Conservation (phyloP, 495 filamentous ascomycete species). For the Glarea lozoyensis region DNA sequence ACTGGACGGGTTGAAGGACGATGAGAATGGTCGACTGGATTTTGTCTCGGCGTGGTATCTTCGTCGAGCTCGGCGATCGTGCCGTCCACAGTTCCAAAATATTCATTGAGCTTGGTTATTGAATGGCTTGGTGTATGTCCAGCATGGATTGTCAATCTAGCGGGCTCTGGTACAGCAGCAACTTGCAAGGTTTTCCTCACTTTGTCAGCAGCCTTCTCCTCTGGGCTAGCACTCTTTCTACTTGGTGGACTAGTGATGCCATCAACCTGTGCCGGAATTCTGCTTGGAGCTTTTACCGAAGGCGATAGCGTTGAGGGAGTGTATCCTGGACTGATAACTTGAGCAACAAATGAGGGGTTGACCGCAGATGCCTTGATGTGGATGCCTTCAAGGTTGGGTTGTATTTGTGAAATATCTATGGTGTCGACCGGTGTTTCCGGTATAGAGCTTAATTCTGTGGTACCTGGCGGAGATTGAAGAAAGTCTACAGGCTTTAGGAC, state of each 20-base stretch:
- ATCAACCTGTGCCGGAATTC: too few relatives aligned
- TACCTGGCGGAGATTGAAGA: slow-evolving; percentile 6
- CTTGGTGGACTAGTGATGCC: neutral
- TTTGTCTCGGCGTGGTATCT: slow-evolving; percentile 20
- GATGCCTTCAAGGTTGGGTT: slow-evolving; percentile 21
- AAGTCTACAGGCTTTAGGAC: slow-evolving; percentile 20
- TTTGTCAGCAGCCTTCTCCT: neutral
- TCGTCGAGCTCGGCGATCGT: slow-evolving; percentile 8
- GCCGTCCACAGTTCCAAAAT: neutral
- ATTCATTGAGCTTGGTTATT: slow-evolving; percentile 10
- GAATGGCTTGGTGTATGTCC: slow-evolving; percentile 24
- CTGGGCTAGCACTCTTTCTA: neutral
- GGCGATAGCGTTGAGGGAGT: slow-evolving; percentile 12
- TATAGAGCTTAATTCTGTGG: slow-evolving; percentile 2
- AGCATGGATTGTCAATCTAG: slow-evolving; percentile 22
- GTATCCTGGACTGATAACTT: slow-evolving; percentile 13
- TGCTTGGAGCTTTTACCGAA: slow-evolving; percentile 1
- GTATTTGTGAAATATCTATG: slow-evolving; percentile 23
- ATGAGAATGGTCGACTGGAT: slow-evolving; percentile 2
- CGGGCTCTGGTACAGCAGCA: slow-evolving; percentile 11
- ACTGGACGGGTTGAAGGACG: neutral
- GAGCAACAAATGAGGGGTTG: slow-evolving; percentile 17
- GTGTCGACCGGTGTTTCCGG: slow-evolving; percentile 8
- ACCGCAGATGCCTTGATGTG: slow-evolving; percentile 21
- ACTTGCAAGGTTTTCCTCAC: slow-evolving; percentile 12